A percentile compares a stretch with the other conserved stretches of the same genome.
Conservation (phyloP, 768 basidiomycete species). For the Pisolithus marmoratus region DNA sequence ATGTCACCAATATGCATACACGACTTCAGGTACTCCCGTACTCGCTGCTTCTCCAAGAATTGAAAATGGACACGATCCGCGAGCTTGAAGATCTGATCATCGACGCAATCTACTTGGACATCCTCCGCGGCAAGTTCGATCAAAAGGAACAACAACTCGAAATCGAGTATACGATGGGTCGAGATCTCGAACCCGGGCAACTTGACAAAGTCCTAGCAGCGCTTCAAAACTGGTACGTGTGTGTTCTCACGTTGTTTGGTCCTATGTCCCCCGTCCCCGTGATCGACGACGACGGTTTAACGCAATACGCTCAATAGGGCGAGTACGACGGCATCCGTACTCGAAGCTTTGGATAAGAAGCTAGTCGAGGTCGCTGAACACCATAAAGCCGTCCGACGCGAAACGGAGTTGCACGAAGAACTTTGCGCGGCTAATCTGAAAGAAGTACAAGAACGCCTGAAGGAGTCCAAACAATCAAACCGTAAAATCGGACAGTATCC, state of each 20-base stretch:
- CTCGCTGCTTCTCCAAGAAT: slow-evolving; percentile 55
- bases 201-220: slow-evolving; percentile 55
- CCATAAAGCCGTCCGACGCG: slow-evolving; percentile 32
- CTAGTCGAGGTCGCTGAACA: slow-evolving; percentile 50
- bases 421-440: slow-evolving; percentile 47
- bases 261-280: neutral
- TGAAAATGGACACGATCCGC: slow-evolving; percentile 76
- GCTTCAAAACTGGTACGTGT: slow-evolving; percentile 59
- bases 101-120: slow-evolving; percentile 89
- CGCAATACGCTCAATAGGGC: slow-evolving; percentile 41
- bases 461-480: slow-evolving; percentile 43
- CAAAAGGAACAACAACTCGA: slow-evolving; percentile 87
- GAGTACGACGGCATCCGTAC: slow-evolving; percentile 61
- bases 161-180: slow-evolving; percentile 87
- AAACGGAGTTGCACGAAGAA: slow-evolving; percentile 52
- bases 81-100: slow-evolving; percentile 96
- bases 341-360: slow-evolving; percentile 68
- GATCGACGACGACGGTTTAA: slow-evolving; percentile 2
- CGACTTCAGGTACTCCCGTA: slow-evolving; percentile 73
- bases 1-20: neutral
- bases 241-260: neutral
- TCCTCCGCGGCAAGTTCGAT: slow-evolving; percentile 88
- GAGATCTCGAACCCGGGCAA: slow-evolving; percentile 80
- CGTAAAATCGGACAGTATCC: slow-evolving; percentile 14
- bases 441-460: slow-evolving; percentile 59